Evolutionary conservation across 2,329 filamentous ascomycete species (phyloP), one percentile per base, ranked within the genome.

Genomic region (Neopestalotiopsis sp.): DNA sequence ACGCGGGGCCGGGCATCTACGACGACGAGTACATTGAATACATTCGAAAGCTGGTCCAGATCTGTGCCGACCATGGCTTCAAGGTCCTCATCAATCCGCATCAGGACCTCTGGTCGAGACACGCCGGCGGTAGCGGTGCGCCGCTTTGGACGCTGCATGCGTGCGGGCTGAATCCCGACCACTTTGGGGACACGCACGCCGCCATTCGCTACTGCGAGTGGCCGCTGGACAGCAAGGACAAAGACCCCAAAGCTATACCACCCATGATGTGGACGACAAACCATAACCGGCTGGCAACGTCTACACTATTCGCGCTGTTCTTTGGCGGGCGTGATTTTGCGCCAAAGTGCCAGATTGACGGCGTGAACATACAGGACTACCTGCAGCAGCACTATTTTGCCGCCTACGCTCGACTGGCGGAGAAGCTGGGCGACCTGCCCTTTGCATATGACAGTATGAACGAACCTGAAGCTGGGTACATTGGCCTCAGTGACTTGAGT

Each of bases 261-360:
- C 58, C 65, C 38, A 75, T 75, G 74, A 73, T 75, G 71, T 75
- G 73, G 74, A 74, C 72, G n/a, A 75, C 73, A 6, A 75, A 75
- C 59, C 70, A 75, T 64, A 75, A 70, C 68, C 66, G 74, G n/a
- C 67, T 75, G 4, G 71, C 71, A 4, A 60, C 70, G 24, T 69
- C 65, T 56, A 74, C 74, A 12, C 14, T 75, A 7, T 75, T 74
- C 45, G 68, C 73, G 1, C 69, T 75, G 13, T 75, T 75, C 67
- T 75, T 71, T 30, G 73, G 66, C 28, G 73, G 74, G 1, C 58
- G 69, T 13, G 70, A 73, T 34, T 72, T 74, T 28, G 73, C 74
- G 3, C 73, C 74, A 1, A 66, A 68, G 56, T 74, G 73, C 66
- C 57, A 34, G 9, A 70, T 75, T 17, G 70, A 73, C 28, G 73